phyloP scores from a whole-genome alignment of 2,329 filamentous ascomycete species.

The Moelleriella libera region DNA sequence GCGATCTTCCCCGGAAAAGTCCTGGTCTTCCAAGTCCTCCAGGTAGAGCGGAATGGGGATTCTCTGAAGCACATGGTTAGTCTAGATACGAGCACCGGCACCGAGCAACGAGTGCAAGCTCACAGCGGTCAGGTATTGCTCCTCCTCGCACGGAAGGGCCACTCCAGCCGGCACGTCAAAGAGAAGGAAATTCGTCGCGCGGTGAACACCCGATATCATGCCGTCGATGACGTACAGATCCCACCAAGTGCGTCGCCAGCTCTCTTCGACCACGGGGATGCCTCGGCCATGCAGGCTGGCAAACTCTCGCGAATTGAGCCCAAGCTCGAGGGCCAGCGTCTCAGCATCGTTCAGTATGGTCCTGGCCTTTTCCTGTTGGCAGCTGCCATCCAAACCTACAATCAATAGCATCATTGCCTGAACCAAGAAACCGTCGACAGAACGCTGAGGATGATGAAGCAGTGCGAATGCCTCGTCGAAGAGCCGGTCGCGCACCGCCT shows the following conservation, averaged over 20 bases:
- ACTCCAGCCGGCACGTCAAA: constrained; percentile 55
- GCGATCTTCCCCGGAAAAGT: constrained; percentile 57
- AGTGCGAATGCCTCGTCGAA: constrained; percentile 44
- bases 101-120: constrained; percentile 12
- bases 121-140: constrained; percentile 50
- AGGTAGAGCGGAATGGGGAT: constrained; percentile 48
- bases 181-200: constrained; percentile 54
- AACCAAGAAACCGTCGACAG: constrained; percentile 48
- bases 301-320: constrained; percentile 57
- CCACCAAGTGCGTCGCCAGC: constrained; percentile 86
- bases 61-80: constrained; percentile 22
- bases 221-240: constrained; percentile 68
- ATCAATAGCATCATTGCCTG: constrained; percentile 68
- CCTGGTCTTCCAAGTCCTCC: constrained; percentile 59
- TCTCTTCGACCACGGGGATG: constrained; percentile 61
- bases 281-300: constrained; percentile 48
- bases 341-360: constrained; percentile 55
- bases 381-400: constrained; percentile 64
- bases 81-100: not conserved
- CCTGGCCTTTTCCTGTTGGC: constrained; percentile 54
- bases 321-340: constrained; percentile 59
- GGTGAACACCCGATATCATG: constrained; percentile 69
- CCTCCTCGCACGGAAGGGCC: constrained; percentile 68
- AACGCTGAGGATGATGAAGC: constrained; percentile 29
- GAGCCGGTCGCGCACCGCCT: constrained; percentile 28